phyloP scores from a whole-genome alignment of 2,329 filamentous ascomycete species.

The Xylaria sp. region DNA sequence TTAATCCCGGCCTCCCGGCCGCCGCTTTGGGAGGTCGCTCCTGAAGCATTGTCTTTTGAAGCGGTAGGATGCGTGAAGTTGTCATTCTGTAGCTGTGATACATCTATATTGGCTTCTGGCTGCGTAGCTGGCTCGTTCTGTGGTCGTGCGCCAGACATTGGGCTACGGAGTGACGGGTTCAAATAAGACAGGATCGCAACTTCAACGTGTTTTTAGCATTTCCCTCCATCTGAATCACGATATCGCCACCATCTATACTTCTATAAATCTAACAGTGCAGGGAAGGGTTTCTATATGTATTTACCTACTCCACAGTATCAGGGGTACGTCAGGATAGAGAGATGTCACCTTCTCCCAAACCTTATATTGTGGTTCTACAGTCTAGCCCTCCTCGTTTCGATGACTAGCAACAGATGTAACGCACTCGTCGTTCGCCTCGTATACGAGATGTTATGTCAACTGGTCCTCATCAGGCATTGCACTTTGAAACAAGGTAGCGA shows the following conservation, averaged over 20 bases:
- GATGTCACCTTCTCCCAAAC: constrained; percentile 26
- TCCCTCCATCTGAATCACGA: constrained; percentile 23
- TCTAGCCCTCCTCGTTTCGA: neutral
- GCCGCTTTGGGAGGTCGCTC: constrained; percentile 43
- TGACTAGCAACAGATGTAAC: constrained; percentile 13
- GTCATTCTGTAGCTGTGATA: constrained; percentile 5
- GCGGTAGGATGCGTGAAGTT: constrained; percentile 26
- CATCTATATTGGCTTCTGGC: constrained; percentile 1
- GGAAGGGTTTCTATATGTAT: constrained; percentile 19
- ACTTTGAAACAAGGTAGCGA: too few species aligned
- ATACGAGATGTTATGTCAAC: neutral
- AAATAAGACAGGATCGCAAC: constrained; percentile 13
- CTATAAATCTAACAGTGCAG: constrained; percentile 17
- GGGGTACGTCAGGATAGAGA: constrained; percentile 25
- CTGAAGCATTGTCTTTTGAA: constrained; percentile 21
- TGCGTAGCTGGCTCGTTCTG: constrained; percentile 14
- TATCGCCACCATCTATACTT: constrained; percentile 31
- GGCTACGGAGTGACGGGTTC: constrained; percentile 22
- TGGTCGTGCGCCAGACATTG: constrained; percentile 24
- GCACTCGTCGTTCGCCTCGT: neutral
- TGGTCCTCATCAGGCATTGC: neutral
- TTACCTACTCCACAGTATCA: constrained; percentile 18
- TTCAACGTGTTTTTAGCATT: constrained; percentile 13
- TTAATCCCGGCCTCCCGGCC: constrained; percentile 1
- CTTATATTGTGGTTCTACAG: constrained; percentile 28